Base-by-base conservation (phyloP, 2,329 filamentous ascomycete genomes). In the Furcasterigmium furcatum region DNA sequence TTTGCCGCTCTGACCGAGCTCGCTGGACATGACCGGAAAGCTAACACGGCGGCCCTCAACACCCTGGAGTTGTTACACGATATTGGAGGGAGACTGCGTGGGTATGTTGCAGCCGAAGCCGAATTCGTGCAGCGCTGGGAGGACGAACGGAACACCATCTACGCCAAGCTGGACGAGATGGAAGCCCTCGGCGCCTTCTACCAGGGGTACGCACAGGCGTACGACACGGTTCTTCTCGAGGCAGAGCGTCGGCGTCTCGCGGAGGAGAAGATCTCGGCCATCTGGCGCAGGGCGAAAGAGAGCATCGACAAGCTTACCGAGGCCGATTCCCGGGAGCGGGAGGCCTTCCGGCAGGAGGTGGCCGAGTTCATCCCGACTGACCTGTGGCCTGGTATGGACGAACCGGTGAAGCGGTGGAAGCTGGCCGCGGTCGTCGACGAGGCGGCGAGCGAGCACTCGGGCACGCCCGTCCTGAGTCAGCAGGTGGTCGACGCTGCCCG, bases 281-380 rank as follows among this genome's bases (percentile, higher is more conserved):
- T 95, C 21, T 86, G 91, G 58, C 80, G 80, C 49, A 91, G 91
- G 56, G 88, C 92, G 1, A 82, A 84, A 60, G 82, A 85, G 47
- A 85, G 85, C 54, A 76, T 96, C 9, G 84, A 91, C 48, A 83
- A 81, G 59, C 71, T 97, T 9, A 82, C 87, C 50, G 79, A 88
- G 12, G 74, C 81, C 12, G 94, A 99, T 62, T 72, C 80, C 46
- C 74, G 73, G 34, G 83, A 90, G 51, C 77, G 94, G 30, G 87
- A 95, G 52, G 72, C 78, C 1, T 97, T 99, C 63, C 79, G 87
- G 27, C 75, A 84, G 22, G 87, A 95, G 36, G 85, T 94, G 12
- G 91, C 91, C 8, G 89, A 95, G 52, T 95, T 84, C 60, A 67
- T 99, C 10, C 94, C 94, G 0, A 84, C 85, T 0, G 91, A 96